Evolutionary conservation across 306 rosid genomes (phyloP), one percentile per base, ranked within the genome.

Genomic region (Medicago ruthenica): DNA sequence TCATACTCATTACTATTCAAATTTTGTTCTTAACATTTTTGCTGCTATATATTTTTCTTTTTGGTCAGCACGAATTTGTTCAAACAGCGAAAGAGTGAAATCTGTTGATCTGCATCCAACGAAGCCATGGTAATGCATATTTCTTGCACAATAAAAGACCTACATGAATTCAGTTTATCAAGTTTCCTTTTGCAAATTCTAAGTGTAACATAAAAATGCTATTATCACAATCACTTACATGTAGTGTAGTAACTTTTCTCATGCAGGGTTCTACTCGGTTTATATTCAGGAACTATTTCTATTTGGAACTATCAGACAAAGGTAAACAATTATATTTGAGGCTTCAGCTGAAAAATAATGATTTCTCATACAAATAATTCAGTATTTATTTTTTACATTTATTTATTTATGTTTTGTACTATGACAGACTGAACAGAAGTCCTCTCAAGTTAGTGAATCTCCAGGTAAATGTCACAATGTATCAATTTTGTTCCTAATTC

Each of bases 81-180:
- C 91, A 83, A 82, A 79, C 76, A 76, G 85, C 1, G 91, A 85
- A 75, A 87, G 90, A 84, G 90, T 90, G 37, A 90, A 90, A 77
- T 88, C 91, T 41, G 82, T 90, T 68, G 91, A 88, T 69, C 59
- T 82, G 6, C 91, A 90, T 82, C 93, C 91, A 80, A 85, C 88
- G 74, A 82, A 91, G 63, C 93, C 96, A 85, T 88, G 92, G 96
- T 88, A 91, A 13, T 62, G 0, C 4, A 1, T 18, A 20, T 17
- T 36, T 60, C 39, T 60, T 65, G 39, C 17, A 39, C 18, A 40
- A 11, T 22, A 31, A 37, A 8, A 3, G 8, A 1, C 75, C n/a
- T 10, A 4, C 44, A 27, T 65, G 48, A 34, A 34, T 51, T 51
- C 66, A 39, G 6, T 12, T 55, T 41, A 12, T 17, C 62, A 31